Base-by-base conservation (phyloP, 2,329 filamentous ascomycete species). In the Aspergillus neoniger region DNA sequence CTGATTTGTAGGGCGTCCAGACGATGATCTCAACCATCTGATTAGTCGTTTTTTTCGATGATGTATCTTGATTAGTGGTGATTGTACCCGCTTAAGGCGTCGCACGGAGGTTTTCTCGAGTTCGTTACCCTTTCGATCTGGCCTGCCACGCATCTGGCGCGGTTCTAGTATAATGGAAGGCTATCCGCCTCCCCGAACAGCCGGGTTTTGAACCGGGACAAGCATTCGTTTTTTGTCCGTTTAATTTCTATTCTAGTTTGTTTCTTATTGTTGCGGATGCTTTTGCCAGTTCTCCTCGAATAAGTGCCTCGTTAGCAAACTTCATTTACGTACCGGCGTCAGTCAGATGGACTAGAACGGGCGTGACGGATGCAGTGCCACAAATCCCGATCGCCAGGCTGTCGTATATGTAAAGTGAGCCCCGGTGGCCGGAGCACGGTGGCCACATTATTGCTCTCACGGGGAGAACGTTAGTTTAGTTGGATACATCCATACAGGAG, bases 21-120 rank as follows among this genome's bases (percentile, higher is more conserved):
- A 52, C 51, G 66, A 68, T 68, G 66, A 68, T 67, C 66, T 67
- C 61, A 65, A 63, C 59, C 59, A 63, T 67, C 65, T 63, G 65
- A 65, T 64, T 57, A 61, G 53, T 60, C 55, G 57, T 17, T 49
- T 30, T 48, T 49, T 56, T 58, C 48, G 43, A 59, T 61, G 57
- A 63, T 64, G 64, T 61, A 64, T 64, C 65, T 67, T 62, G 14
- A 43, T 58, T 60, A 55, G 62, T 57, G 41, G 39, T 43, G 52
- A 55, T 44, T 55, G 28, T 25, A 43, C 28, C 39, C 52, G 52
- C 52, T 39, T 43, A 55, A 21, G 10, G 38, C 52, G 52, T 55
- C 52, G 52, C 52, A 55, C 52, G 52, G 52, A 55, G 52, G 23
- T 36, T 55, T 55, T 55, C n/a, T 54, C 23, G 41, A 54, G 38